Percentiles rank a stretch among this genome's conserved stretches.
phyloP scores from a whole-genome alignment of 768 basidiomycete genomes.

The Suillus hirtellus region DNA sequence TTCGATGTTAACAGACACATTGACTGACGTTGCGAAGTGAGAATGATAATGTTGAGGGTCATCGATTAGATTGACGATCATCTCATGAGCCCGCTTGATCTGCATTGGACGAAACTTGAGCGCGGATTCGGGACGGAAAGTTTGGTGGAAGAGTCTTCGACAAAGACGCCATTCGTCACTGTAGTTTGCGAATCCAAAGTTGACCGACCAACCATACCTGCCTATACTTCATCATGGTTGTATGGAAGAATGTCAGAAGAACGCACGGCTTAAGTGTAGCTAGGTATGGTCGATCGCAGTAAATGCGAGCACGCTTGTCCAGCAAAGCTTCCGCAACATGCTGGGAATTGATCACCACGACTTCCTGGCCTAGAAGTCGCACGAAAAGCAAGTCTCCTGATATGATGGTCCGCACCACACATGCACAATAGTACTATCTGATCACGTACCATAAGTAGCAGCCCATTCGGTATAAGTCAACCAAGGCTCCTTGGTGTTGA shows the following conservation, averaged over 20 bases:
- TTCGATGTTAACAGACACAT: not conserved
- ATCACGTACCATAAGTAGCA: conserved; percentile 4
- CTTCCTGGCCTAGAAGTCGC: conserved; percentile 1
- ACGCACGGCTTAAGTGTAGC: conserved; percentile 5
- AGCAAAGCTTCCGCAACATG: conserved; percentile 5
- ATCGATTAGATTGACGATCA: conserved; percentile 29
- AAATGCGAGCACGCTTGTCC: conserved; percentile 12
- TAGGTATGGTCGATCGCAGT: conserved; percentile 12
- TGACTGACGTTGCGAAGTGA: conserved; percentile 20
- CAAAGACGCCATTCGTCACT: conserved; percentile 26
- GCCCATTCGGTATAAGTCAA: conserved; percentile 6
- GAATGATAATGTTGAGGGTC: conserved; percentile 31
- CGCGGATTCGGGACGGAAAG: conserved; percentile 35
- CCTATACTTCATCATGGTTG: not conserved
- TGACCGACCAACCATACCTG: conserved; percentile 10
- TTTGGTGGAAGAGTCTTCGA: conserved; percentile 38
- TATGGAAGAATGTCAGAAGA: not conserved
- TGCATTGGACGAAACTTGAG: conserved; percentile 26
- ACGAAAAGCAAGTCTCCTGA: conserved; percentile 5
- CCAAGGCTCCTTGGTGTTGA: conserved; percentile 8
- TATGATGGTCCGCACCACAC: not conserved
- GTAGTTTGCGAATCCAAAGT: conserved; percentile 7
- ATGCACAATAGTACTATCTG: not conserved
- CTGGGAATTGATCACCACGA: conserved; percentile 4
- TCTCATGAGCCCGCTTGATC: conserved; percentile 22